These are phyloP conservation scores for Beverwykella pulmonaria DNA, from an alignment of 495 filamentous ascomycete species.

Conservation along the genomic window DNA sequence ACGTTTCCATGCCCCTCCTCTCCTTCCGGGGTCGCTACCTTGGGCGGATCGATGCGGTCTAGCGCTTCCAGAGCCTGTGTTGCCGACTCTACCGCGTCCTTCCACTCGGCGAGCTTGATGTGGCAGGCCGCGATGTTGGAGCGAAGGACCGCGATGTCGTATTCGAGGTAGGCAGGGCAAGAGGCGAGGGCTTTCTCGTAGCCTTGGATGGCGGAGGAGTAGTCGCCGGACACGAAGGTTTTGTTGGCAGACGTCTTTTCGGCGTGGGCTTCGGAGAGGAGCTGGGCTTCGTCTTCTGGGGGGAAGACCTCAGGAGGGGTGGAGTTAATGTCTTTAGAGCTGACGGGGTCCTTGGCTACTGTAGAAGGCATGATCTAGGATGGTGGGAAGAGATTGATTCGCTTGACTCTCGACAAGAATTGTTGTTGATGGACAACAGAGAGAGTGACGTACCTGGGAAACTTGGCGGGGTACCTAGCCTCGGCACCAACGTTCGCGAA, in stretches of 20 bases:
- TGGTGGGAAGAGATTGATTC: too few relatives aligned
- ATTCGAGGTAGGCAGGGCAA: constrained; percentile 86
- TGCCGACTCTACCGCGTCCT: constrained; percentile 74
- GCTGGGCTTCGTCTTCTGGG: constrained; percentile 76
- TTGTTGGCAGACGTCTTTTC: constrained; percentile 79
- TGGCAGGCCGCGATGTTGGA: constrained; percentile 92
- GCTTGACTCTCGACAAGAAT: too few relatives aligned
- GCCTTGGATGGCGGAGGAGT: constrained; percentile 81
- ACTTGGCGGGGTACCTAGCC: background rate
- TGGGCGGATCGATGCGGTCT: constrained; percentile 58
- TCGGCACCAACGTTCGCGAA: background rate
- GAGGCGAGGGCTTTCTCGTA: constrained; percentile 83
- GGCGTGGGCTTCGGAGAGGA: constrained; percentile 71
- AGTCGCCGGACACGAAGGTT: constrained; percentile 70
- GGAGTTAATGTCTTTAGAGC: constrained; percentile 6
- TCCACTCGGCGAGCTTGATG: constrained; percentile 84
- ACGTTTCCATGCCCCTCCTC: constrained; percentile 45
- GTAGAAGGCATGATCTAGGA: background rate
- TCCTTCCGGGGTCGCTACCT: background rate
- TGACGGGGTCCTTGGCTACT: background rate
- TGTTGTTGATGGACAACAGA: background rate
- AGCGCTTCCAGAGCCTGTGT: constrained; percentile 72
- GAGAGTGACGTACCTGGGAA: background rate
- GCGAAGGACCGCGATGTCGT: constrained; percentile 82
- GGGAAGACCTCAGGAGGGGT: constrained; percentile 54